Conservation (phyloP, 163 green algal species). For the Volvox carteri region DNA sequence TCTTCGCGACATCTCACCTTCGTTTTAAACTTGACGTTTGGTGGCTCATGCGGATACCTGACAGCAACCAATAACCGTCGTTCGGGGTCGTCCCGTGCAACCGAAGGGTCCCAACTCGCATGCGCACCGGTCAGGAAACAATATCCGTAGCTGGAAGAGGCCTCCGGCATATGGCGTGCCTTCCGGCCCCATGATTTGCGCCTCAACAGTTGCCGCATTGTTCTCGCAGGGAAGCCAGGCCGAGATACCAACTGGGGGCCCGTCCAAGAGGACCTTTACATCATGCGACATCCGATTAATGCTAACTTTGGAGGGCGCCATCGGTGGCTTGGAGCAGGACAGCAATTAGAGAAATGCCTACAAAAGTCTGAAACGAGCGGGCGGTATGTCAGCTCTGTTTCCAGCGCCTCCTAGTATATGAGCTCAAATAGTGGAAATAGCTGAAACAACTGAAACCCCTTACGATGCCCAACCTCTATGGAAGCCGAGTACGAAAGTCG, state of each 20-base stretch:
- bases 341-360: no score
- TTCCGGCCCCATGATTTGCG: slow-evolving; percentile 56
- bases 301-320: slow-evolving; percentile 3
- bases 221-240: slow-evolving; percentile 36
- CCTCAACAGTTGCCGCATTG: slow-evolving; percentile 1
- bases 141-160: slow-evolving; percentile 53
- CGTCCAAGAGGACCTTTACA: slow-evolving; percentile 63
- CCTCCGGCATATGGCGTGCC: slow-evolving; percentile 56
- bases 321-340: not conserved
- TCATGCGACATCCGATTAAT: slow-evolving; percentile 63
- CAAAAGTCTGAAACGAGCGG: no score
- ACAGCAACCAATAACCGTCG: not conserved
- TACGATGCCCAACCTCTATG: no score
- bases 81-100: no score
- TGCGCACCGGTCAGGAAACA: slow-evolving; percentile 58
- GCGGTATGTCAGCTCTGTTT: no score
- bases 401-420: no score
- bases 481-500: not conserved
- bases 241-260: slow-evolving; percentile 70
- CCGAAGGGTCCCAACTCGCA: no score
- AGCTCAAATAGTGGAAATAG: not conserved
- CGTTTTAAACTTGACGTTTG: slow-evolving; percentile 69
- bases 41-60: slow-evolving; percentile 83
- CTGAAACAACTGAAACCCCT: not conserved
- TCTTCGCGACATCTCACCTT: not conserved